phyloP scores from a whole-genome alignment of 169 alveolate genomes.

The Cytauxzoon felis region DNA sequence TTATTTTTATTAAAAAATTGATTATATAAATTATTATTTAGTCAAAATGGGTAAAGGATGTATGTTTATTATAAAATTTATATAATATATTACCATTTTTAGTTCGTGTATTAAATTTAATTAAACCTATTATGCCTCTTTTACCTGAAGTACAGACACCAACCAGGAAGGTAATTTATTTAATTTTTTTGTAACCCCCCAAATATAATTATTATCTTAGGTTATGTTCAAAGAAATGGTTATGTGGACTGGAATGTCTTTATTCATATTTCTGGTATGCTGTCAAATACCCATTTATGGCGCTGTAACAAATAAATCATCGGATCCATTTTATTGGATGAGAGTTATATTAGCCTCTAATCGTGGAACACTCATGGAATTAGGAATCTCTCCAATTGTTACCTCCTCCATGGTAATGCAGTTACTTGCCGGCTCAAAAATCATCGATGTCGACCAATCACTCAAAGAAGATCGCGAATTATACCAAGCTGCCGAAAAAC shows the following conservation, averaged over 20 bases:
- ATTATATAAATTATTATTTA: background rate
- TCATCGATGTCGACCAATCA: slow-evolving; percentile 96
- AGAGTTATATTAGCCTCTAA: slow-evolving; percentile 98
- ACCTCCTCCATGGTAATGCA: slow-evolving; percentile 99
- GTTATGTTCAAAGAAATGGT: slow-evolving; percentile 92
- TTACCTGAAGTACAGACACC: slow-evolving; percentile 97
- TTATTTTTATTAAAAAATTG: background rate
- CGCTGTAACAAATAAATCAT: slow-evolving; percentile 89
- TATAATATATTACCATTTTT: background rate
- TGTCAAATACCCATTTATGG: slow-evolving; percentile 99
- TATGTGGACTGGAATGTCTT: slow-evolving; percentile 96
- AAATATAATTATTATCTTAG: slow-evolving; percentile 35
- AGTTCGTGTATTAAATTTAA: slow-evolving; percentile 90
- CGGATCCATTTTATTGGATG: slow-evolving; percentile 98
- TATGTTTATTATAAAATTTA: slow-evolving; percentile 16
- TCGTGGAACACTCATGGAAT: slow-evolving; percentile 99
- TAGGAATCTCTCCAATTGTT: slow-evolving; percentile 97
- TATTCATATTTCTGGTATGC: slow-evolving; percentile 94
- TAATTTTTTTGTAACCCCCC: background rate
- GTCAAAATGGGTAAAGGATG: slow-evolving; percentile 64
- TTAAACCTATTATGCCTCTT: slow-evolving; percentile 94
- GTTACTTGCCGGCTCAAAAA: slow-evolving; percentile 98
- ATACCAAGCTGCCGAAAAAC: slow-evolving; percentile 93
- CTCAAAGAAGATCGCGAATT: slow-evolving; percentile 96
- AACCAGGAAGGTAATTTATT: slow-evolving; percentile 82